Evolutionary conservation across 495 filamentous ascomycete species (phyloP).

Genomic region (Bacidia gigantensis): DNA sequence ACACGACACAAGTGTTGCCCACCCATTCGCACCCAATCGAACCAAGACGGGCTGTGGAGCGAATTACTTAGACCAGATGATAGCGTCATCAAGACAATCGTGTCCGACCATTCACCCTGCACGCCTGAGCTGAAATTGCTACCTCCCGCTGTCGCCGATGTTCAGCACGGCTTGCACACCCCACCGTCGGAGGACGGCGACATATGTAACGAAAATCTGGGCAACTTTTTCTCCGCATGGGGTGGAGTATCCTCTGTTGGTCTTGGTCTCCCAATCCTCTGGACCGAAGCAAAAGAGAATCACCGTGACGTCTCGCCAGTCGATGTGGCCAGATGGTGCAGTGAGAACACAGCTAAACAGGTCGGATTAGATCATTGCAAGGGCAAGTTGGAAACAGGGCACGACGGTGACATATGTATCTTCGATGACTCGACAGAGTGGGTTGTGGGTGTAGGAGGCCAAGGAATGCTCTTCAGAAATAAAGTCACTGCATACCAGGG

Average conservation of each 20-base stretch:
- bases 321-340: conserved; percentile 75
- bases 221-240: conserved; percentile 94
- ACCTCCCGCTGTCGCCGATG: conserved; percentile 40
- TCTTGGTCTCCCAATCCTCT: conserved; percentile 78
- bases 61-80: conserved; percentile 54
- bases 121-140: conserved; percentile 89
- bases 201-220: conserved; percentile 27
- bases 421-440: conserved; percentile 79
- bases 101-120: conserved; percentile 95
- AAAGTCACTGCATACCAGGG: conserved; percentile 91
- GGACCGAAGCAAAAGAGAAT: conserved; percentile 49
- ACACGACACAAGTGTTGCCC: conserved; percentile 97
- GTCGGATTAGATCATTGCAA: conserved; percentile 76
- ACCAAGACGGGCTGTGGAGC: conserved; percentile 81
- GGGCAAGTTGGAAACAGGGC: conserved; percentile 68
- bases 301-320: conserved; percentile 29
- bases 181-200: conserved; percentile 17
- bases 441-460: conserved; percentile 43
- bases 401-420: conserved; percentile 84
- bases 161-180: conserved; percentile 16
- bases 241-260: conserved; percentile 92
- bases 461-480: conserved; percentile 85
- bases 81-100: conserved; percentile 80
- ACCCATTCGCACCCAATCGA: conserved; percentile 70
- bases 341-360: conserved; percentile 75